A percentile compares a stretch with the other conserved stretches of the same genome.
phyloP scores from a whole-genome alignment of 2,329 filamentous ascomycete genomes.

The Pezicula radicicola region DNA sequence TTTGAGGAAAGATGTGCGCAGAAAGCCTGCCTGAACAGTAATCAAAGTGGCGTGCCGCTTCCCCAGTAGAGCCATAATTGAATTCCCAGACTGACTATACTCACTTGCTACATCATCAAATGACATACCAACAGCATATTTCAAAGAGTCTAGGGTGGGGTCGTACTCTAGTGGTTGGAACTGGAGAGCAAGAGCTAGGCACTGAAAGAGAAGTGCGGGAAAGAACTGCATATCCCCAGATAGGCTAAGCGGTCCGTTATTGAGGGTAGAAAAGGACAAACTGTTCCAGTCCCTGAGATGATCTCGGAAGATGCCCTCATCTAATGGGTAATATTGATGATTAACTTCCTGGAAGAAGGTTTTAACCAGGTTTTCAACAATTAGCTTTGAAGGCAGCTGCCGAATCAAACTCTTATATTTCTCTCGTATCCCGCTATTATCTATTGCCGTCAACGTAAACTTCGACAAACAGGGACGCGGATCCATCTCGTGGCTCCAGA shows the following conservation, averaged over 20 bases:
- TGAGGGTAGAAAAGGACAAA: constrained; percentile 48
- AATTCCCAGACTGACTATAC: constrained; percentile 56
- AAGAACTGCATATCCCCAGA: constrained; percentile 51
- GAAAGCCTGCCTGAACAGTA: constrained; percentile 55
- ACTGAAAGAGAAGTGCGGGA: constrained; percentile 57
- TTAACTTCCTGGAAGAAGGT: constrained; percentile 58
- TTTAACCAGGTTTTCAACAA: constrained; percentile 51
- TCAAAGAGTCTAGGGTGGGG: constrained; percentile 50
- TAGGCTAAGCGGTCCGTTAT: constrained; percentile 47
- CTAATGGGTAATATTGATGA: constrained; percentile 55
- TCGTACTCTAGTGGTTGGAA: constrained; percentile 46
- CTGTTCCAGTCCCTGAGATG: constrained; percentile 55
- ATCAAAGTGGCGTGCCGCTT: constrained; percentile 54
- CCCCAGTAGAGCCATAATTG: constrained; percentile 52
- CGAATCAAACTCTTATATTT: constrained; percentile 57
- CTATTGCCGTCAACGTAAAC: no score
- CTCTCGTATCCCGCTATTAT: constrained; percentile 47
- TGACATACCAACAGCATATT: constrained; percentile 56
- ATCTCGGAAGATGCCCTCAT: constrained; percentile 47
- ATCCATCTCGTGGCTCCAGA: no score
- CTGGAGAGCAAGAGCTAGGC: constrained; percentile 52
- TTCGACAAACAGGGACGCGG: no score
- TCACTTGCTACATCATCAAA: constrained; percentile 59
- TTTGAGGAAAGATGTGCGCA: constrained; percentile 55
- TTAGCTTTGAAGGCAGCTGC: constrained; percentile 51